phyloP scores from a whole-genome alignment of 441 rosid genomes.

The Gossypium schwendimanii region DNA sequence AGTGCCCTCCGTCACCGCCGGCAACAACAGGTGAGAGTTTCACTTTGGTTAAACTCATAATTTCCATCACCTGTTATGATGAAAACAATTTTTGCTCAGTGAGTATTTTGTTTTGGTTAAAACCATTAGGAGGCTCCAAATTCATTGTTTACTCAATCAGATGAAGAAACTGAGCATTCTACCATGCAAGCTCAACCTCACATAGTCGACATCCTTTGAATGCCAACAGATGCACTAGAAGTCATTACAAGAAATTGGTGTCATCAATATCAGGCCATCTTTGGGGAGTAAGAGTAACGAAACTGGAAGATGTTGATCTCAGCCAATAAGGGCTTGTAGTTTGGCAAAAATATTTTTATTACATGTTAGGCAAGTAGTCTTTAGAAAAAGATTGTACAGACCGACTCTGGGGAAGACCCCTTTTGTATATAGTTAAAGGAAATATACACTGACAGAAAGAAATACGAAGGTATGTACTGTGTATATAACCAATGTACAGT shows the following conservation, averaged over 20 bases:
- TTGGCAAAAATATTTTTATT: neutral
- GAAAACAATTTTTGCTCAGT: neutral
- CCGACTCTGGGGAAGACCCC: neutral
- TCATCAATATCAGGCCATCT: neutral
- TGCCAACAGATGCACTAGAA: neutral
- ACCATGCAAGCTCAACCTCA: constrained; percentile 29
- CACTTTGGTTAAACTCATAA: neutral
- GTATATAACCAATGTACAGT: neutral
- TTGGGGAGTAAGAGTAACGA: neutral
- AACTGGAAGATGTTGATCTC: neutral
- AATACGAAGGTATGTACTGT: neutral
- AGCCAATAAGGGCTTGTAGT: neutral
- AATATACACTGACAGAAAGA: neutral
- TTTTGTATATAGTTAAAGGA: neutral
- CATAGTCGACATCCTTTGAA: constrained; percentile 29
- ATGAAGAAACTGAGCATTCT: constrained; percentile 53
- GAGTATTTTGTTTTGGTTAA: neutral
- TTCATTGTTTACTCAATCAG: constrained; percentile 32
- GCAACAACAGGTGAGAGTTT: constrained; percentile 35
- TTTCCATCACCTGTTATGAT: neutral
- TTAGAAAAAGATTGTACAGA: neutral
- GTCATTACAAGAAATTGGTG: neutral
- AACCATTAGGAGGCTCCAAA: constrained; percentile 28
- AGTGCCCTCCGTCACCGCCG: constrained; percentile 42
- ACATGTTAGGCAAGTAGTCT: neutral